Evolutionary conservation across 2,329 filamentous ascomycete species (phyloP).

Genomic region (Elsinoe australis): DNA sequence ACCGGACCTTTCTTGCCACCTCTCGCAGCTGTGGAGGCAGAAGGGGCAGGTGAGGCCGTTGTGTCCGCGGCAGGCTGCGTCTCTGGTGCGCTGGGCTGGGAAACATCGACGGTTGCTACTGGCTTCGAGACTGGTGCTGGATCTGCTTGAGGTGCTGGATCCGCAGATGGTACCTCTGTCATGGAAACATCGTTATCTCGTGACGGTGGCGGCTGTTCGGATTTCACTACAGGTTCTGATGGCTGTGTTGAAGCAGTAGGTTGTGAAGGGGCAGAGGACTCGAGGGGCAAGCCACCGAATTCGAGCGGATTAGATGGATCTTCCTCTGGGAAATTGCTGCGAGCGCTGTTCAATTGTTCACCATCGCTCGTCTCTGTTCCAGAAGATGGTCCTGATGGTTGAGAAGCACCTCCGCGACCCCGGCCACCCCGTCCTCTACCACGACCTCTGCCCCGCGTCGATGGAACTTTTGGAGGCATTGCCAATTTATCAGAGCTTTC

Average conservation of each 20-base stretch:
- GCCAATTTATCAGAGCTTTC: slow-evolving; percentile 2
- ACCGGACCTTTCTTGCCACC: slow-evolving; percentile 20
- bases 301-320: slow-evolving; percentile 2
- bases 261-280: not conserved
- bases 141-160: not conserved
- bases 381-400: not conserved
- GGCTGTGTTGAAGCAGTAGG: not conserved
- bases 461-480: slow-evolving; percentile 20
- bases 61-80: not conserved
- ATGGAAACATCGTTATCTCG: not conserved
- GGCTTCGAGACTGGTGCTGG: not conserved
- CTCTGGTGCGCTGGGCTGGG: slow-evolving; percentile 5
- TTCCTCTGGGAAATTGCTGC: not conserved
- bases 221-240: too few relatives aligned
- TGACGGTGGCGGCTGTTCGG: too few relatives aligned
- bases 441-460: slow-evolving; percentile 15
- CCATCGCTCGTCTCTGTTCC: not conserved
- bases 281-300: not conserved
- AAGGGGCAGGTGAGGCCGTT: slow-evolving; percentile 12
- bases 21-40: slow-evolving; percentile 11
- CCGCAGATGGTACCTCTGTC: not conserved
- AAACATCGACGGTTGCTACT: not conserved
- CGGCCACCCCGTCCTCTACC: slow-evolving; percentile 18
- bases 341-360: not conserved
- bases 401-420: slow-evolving; percentile 15